Evolutionary conservation across 2,329 filamentous ascomycete genomes (phyloP).

Genomic region (Penicillium janthinellum): DNA sequence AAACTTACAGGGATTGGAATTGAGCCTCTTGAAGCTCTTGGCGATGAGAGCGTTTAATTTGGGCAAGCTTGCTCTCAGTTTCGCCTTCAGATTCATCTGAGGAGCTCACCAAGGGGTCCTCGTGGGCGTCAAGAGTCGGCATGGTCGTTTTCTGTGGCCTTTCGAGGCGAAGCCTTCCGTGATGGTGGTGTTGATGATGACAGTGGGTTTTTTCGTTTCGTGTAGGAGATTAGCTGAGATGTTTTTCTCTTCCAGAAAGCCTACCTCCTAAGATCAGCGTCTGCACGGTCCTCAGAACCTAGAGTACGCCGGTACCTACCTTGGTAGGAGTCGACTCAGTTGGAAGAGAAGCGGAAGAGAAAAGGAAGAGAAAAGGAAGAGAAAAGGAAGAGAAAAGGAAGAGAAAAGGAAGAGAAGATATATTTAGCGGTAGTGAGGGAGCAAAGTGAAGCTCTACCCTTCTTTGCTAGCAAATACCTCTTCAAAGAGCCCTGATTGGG

Average conservation of each 20-base stretch:
- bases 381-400: no score
- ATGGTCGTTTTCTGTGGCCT: conserved; percentile 3
- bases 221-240: no score
- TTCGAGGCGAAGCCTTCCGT: neutral
- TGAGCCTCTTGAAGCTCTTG: conserved; percentile 54
- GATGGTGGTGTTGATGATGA: neutral
- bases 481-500: neutral
- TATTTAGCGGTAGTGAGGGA: neutral
- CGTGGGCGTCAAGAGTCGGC: neutral
- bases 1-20: conserved; percentile 51
- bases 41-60: conserved; percentile 43
- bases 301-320: no score
- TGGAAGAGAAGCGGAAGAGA: no score
- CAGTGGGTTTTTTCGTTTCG: neutral
- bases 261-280: no score
- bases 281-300: no score
- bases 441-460: neutral
- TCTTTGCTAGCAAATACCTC: neutral
- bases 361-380: neutral
- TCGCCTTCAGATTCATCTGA: conserved; percentile 36
- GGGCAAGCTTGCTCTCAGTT: conserved; percentile 22
- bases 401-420: neutral
- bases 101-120: neutral
- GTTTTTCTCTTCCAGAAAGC: no score
- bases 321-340: no score